Evolutionary conservation across 345 rosid species (phyloP).

Genomic region (Nephelium lappaceum): DNA sequence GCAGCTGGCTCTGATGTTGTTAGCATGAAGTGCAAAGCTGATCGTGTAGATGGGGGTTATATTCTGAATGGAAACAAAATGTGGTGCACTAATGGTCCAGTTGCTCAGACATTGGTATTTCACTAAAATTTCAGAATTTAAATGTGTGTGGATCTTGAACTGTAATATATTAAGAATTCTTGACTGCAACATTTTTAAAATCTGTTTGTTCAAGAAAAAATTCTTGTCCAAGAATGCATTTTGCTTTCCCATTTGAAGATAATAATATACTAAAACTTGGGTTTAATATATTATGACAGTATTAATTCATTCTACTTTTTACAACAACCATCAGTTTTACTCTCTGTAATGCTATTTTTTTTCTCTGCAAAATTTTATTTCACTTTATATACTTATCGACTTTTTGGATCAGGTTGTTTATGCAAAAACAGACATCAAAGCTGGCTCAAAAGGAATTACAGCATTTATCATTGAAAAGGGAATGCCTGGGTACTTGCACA

Average conservation of each 20-base stretch:
- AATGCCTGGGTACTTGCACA: constrained; percentile 74
- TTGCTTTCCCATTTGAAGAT: neutral
- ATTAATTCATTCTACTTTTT: neutral
- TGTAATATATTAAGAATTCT: neutral
- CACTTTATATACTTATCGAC: constrained; percentile 14
- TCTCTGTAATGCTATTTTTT: neutral
- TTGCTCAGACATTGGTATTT: constrained; percentile 88
- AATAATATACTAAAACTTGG: neutral
- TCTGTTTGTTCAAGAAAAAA: neutral
- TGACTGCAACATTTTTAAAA: neutral
- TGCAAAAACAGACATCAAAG: constrained; percentile 73
- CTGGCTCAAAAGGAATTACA: constrained; percentile 93
- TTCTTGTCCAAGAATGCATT: neutral
- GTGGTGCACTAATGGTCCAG: constrained; percentile 99
- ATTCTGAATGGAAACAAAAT: constrained; percentile 83
- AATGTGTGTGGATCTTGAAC: neutral
- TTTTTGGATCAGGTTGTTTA: constrained; percentile 66
- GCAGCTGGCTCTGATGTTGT: constrained; percentile 97
- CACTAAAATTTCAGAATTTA: constrained; percentile 5
- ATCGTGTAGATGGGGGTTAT: constrained; percentile 82
- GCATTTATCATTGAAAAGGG: constrained; percentile 91
- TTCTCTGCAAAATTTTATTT: neutral
- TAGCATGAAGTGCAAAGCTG: constrained; percentile 97
- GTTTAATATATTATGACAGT: neutral
- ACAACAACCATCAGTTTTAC: neutral